Conservation (phyloP, 2,329 filamentous ascomycete species). For the Zymoseptoria passerinii region DNA sequence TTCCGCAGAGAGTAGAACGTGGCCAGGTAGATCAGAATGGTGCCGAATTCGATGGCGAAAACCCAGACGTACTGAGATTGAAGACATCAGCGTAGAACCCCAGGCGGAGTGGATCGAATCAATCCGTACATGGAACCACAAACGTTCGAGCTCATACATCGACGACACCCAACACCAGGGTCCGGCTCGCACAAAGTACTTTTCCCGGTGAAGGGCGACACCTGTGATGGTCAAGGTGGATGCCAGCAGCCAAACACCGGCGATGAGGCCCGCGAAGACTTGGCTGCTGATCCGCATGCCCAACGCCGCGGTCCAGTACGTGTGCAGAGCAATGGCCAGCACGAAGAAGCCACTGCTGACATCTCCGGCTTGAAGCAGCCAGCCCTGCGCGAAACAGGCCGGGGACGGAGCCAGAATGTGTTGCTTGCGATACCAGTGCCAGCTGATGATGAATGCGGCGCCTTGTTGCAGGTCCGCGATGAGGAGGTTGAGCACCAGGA, state of each 20-base stretch:
- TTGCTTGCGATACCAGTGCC: constrained; percentile 49
- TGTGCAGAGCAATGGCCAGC: constrained; percentile 57
- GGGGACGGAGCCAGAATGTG: constrained; percentile 46
- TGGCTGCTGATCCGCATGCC: constrained; percentile 45
- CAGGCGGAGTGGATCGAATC: neutral
- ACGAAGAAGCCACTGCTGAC: constrained; percentile 60
- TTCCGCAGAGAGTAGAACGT: constrained; percentile 26
- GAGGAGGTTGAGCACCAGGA: constrained; percentile 62
- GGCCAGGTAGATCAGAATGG: constrained; percentile 42
- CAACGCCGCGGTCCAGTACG: constrained; percentile 54
- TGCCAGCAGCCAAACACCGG: constrained; percentile 50
- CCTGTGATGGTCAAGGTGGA: constrained; percentile 50
- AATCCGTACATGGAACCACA: constrained; percentile 24
- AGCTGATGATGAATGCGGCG: constrained; percentile 55
- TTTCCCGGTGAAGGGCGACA: constrained; percentile 34
- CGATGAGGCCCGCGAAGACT: constrained; percentile 44
- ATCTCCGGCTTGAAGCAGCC: constrained; percentile 60
- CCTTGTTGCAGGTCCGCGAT: constrained; percentile 61
- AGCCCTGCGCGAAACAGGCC: constrained; percentile 58
- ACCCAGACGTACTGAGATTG: constrained; percentile 58
- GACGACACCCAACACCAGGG: constrained; percentile 62
- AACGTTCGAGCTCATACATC: constrained; percentile 46
- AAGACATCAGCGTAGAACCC: neutral
- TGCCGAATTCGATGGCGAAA: constrained; percentile 47
- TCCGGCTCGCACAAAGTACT: constrained; percentile 55